Evolutionary conservation across 441 rosid genomes (phyloP), one percentile per base, ranked within the genome.

Genomic region (Gossypium lobatum): DNA sequence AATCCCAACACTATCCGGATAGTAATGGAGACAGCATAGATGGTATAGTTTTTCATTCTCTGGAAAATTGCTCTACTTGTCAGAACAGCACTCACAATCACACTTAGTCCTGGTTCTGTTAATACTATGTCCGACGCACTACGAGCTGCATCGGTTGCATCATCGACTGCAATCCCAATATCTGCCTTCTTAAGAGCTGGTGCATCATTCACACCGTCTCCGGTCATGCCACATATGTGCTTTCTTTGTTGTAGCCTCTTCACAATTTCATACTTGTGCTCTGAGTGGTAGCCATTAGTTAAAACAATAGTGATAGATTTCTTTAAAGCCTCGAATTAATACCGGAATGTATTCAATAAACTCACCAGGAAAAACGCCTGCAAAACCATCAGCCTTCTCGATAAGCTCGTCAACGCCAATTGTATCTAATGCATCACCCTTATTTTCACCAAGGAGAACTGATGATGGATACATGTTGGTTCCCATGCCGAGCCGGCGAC

Each of bases 381-480:
- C 92, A 26, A 89, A 89, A 73, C 92, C 94, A 79, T 89, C 93
- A 10, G 93, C 93, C 85, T 83, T 89, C 83, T 89, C 91, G n/a
- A 89, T 89, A 66, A 89, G 88, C 77, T 89, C 94, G 63, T 89
- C 90, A 66, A 85, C 77, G 11, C 83, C 86, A 57, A 88, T 80
- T 23, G 81, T 57, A 59, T 83, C 80, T 39, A 87, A 50, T 4
- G 78, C 14, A 11, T 76, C 88, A 66, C 83, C 88, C 52, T 81
- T 87, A 20, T 81, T 70, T 50, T 88, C 73, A 21, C 92, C 94
- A 62, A 88, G 86, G 64, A 89, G 85, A 58, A 89, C 85, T 8
- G 92, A 88, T 55, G 94, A 89, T 8, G 93, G 91, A 75, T 89
- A 86, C 91, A 89, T 89, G 75, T 89, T 89, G 14, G 89, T 87